A percentile compares a stretch with the other conserved stretches of the same genome.
These are phyloP conservation scores for Avena atlantica DNA, from an alignment of 176 grass and related monocot genomes.

Conservation along the genomic window DNA sequence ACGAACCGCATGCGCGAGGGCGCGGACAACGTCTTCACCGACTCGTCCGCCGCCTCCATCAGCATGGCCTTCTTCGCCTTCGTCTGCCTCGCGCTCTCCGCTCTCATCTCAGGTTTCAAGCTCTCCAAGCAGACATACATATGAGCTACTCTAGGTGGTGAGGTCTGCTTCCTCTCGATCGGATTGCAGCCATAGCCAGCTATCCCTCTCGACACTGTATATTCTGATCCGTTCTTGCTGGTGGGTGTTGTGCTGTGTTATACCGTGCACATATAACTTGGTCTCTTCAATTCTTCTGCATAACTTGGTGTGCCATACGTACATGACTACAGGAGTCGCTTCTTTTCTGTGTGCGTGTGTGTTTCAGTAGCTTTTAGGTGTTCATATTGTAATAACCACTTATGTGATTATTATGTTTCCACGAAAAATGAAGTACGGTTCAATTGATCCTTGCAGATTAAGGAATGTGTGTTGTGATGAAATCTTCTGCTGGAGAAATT, in stretches of 20 bases:
- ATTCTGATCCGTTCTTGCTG: not conserved
- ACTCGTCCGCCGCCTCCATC: constrained; percentile 85
- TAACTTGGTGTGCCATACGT: not conserved
- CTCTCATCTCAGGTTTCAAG: constrained; percentile 84
- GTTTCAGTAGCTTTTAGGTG: not conserved
- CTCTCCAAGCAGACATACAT: constrained; percentile 81
- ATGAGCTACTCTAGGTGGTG: constrained; percentile 18
- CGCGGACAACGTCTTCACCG: constrained; percentile 72
- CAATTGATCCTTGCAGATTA: no score
- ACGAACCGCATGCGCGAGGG: constrained; percentile 84
- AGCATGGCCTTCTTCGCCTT: constrained; percentile 96
- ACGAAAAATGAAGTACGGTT: no score
- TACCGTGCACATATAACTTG: not conserved
- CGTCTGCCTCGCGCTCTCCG: constrained; percentile 69
- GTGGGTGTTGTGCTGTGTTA: not conserved
- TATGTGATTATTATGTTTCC: not conserved
- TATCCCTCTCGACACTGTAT: not conserved
- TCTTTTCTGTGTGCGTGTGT: not conserved
- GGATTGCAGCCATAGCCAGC: not conserved
- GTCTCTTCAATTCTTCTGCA: not conserved
- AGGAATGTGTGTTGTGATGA: no score
- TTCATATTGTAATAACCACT: not conserved
- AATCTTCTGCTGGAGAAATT: no score
- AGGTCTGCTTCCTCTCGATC: not conserved
- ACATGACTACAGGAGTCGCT: not conserved